Evolutionary conservation across 345 rosid genomes (phyloP).

Genomic region (Aurinia saxatilis): DNA sequence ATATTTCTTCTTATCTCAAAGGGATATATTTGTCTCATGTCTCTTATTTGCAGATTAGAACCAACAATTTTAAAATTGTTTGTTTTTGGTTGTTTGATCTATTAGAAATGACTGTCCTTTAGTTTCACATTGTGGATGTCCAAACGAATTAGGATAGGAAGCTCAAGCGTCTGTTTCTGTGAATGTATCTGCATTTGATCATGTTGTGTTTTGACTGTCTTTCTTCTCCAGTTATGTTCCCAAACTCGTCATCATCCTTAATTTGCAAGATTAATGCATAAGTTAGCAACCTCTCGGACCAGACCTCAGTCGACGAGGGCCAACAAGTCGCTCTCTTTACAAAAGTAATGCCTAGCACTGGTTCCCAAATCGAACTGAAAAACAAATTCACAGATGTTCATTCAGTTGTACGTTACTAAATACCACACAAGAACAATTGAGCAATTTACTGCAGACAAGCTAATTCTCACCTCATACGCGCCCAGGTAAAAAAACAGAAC

Average conservation of each 20-base stretch:
- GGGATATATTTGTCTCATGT: no score
- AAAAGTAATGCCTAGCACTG: conserved; percentile 64
- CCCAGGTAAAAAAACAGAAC: conserved; percentile 83
- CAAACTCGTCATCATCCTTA: no score
- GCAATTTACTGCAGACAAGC: background rate
- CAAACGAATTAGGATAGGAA: background rate
- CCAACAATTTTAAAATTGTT: background rate
- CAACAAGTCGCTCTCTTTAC: conserved; percentile 75
- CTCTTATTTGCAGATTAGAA: no score
- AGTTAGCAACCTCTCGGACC: background rate
- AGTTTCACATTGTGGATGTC: background rate
- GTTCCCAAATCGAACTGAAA: conserved; percentile 71
- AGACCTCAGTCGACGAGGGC: conserved; percentile 62
- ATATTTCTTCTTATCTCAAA: no score
- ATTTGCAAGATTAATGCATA: no score
- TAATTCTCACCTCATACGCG: conserved; percentile 56
- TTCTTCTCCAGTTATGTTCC: no score
- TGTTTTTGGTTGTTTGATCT: background rate
- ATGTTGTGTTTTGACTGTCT: no score
- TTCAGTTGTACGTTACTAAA: no score
- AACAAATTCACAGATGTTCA: background rate
- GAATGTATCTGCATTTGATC: no score
- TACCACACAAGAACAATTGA: background rate
- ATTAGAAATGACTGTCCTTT: background rate
- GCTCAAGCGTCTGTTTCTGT: background rate